Conservation (phyloP, 495 filamentous ascomycete genomes). For the Penicillium waksmanii region DNA sequence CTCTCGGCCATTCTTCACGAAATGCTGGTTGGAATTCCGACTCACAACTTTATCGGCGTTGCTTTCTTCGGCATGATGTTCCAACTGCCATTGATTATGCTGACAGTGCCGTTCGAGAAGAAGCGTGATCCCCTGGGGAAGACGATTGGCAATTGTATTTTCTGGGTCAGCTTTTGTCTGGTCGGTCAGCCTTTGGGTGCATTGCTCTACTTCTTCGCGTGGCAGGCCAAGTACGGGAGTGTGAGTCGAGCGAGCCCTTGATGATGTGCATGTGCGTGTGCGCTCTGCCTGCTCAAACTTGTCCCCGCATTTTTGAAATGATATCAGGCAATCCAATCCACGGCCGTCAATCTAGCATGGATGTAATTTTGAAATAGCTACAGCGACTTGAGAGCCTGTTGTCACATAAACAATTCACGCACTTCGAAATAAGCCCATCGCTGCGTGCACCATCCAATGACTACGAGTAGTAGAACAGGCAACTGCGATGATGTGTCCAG, state of each 20-base stretch:
- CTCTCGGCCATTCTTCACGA: slow-evolving; percentile 90
- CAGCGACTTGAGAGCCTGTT: too few species aligned
- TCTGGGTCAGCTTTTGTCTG: slow-evolving; percentile 94
- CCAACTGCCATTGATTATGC: slow-evolving; percentile 83
- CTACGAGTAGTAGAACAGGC: too few species aligned
- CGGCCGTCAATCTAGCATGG: neutral
- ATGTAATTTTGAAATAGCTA: neutral
- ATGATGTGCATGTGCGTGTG: neutral
- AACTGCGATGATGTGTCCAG: too few species aligned
- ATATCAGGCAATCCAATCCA: neutral
- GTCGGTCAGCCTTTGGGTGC: slow-evolving; percentile 92
- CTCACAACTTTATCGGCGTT: slow-evolving; percentile 91
- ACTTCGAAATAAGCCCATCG: too few species aligned
- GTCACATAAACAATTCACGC: too few species aligned
- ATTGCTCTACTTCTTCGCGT: slow-evolving; percentile 93
- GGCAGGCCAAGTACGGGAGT: slow-evolving; percentile 96
- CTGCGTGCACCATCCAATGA: too few species aligned
- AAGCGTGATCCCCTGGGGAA: slow-evolving; percentile 73
- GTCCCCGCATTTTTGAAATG: too few species aligned
- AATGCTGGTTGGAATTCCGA: slow-evolving; percentile 90
- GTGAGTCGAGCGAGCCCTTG: slow-evolving; percentile 46
- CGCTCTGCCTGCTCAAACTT: too few species aligned
- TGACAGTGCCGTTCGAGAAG: slow-evolving; percentile 78
- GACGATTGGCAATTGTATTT: slow-evolving; percentile 86
- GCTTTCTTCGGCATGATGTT: slow-evolving; percentile 93